Percentiles rank a stretch among this genome's conserved stretches.
Evolutionary conservation across 163 green algal genomes (phyloP).

Genomic region (Coccomyxa subellipsoidea): DNA sequence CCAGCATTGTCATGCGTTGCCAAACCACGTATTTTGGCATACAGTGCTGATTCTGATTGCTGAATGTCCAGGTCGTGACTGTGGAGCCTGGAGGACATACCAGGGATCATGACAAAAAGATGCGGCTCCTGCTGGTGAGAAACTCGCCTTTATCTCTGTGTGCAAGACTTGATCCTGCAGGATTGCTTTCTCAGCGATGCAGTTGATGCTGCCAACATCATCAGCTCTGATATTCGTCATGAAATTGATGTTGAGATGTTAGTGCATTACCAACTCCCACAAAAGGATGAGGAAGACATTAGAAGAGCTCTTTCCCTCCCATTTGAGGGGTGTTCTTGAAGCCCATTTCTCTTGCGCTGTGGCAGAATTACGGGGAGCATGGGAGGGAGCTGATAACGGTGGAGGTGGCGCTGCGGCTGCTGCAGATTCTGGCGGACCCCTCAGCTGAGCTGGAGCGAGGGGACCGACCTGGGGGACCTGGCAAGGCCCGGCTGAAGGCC

Average conservation of each 20-base stretch:
- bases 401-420: slow-evolving; percentile 81
- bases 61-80: slow-evolving; percentile 60
- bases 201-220: no score
- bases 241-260: no score
- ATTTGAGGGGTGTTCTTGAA: no score
- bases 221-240: no score
- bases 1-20: no score
- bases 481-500: slow-evolving; percentile 19
- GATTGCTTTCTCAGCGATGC: no score
- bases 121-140: slow-evolving; percentile 63
- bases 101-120: slow-evolving; percentile 42
- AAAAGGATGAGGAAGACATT: no score
- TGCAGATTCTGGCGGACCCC: slow-evolving; percentile 62
- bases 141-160: neutral
- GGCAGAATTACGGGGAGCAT: slow-evolving; percentile 93
- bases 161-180: neutral
- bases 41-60: no score
- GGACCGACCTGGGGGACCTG: neutral
- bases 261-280: no score
- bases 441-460: neutral
- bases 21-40: no score
- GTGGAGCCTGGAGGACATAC: slow-evolving; percentile 58
- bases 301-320: no score
- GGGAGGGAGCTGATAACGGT: slow-evolving; percentile 86
- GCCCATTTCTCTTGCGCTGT: neutral